phyloP scores from a whole-genome alignment of 2,329 filamentous ascomycete species.

The Clonostachys chloroleuca region DNA sequence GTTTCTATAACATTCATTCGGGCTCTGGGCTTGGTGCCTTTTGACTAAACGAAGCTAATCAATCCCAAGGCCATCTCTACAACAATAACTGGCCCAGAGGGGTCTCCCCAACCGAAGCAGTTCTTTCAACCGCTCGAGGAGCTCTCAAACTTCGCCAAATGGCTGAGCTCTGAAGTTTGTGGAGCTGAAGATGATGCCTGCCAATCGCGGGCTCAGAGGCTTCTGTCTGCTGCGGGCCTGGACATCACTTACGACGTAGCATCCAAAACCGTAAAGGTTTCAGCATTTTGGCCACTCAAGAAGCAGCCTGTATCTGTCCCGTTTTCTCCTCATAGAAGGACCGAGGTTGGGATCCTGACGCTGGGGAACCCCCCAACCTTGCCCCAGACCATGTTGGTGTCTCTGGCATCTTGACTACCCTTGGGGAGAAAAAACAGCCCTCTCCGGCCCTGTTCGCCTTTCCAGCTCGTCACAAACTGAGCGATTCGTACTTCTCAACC shows the following conservation, averaged over 20 bases:
- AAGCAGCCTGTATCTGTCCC: conserved; percentile 32
- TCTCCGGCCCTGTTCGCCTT: conserved; percentile 81
- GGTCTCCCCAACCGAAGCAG: no score
- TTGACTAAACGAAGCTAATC: no score
- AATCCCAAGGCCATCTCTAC: no score
- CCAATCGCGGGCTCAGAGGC: conserved; percentile 32
- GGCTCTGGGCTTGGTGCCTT: no score
- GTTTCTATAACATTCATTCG: not conserved
- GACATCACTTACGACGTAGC: conserved; percentile 75
- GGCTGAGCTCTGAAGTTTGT: conserved; percentile 50
- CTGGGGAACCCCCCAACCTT: conserved; percentile 53
- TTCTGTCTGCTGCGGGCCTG: conserved; percentile 54
- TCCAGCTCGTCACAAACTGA: conserved; percentile 69
- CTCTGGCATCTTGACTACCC: conserved; percentile 71
- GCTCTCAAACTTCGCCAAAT: conserved; percentile 48
- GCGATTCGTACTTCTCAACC: conserved; percentile 52
- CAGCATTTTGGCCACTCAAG: conserved; percentile 56
- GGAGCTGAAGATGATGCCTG: conserved; percentile 40
- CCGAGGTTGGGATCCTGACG: conserved; percentile 79
- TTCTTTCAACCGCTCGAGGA: conserved; percentile 64
- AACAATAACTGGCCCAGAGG: no score
- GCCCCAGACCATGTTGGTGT: conserved; percentile 73
- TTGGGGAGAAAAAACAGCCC: conserved; percentile 65
- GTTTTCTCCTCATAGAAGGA: conserved; percentile 42
- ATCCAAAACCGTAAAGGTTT: conserved; percentile 60